Percentiles rank a stretch among this genome's conserved stretches.
These are phyloP conservation scores for Pythium aphanidermatum DNA, from an alignment of 352 stramenopile species.

Conservation along the genomic window DNA sequence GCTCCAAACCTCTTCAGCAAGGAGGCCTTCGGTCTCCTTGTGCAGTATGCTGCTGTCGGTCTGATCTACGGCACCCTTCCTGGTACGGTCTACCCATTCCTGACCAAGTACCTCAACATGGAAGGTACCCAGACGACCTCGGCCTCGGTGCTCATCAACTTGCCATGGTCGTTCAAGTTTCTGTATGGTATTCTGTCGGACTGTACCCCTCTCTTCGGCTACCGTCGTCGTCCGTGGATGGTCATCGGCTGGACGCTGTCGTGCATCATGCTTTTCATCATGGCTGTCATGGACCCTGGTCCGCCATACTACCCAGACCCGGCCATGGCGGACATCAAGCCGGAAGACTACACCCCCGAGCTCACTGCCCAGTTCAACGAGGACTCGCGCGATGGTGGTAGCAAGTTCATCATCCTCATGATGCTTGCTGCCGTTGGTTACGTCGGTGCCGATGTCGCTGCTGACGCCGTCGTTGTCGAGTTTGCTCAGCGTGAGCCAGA, in stretches of 20 bases:
- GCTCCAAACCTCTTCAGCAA: conserved; percentile 16
- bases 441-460: conserved; percentile 16
- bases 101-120: conserved; percentile 26
- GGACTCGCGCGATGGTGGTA: conserved; percentile 13
- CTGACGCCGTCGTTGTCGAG: conserved; percentile 11
- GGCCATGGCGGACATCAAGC: conserved; percentile 10
- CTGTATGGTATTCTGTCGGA: conserved; percentile 42
- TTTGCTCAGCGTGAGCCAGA: conserved; percentile 14
- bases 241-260: conserved; percentile 40
- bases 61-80: conserved; percentile 19
- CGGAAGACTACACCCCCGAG: conserved; percentile 1
- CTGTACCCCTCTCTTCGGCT: conserved; percentile 40
- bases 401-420: conserved; percentile 28
- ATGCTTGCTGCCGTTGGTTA: conserved; percentile 27
- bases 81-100: conserved; percentile 21
- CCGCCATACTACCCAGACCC: conserved; percentile 44
- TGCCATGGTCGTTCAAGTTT: conserved; percentile 53
- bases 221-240: conserved; percentile 47
- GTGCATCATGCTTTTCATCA: conserved; percentile 34
- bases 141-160: conserved; percentile 13
- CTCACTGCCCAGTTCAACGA: conserved; percentile 13
- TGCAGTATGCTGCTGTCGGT: no score
- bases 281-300: conserved; percentile 32
- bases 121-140: conserved; percentile 20
- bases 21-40: conserved; percentile 19